phyloP scores from a whole-genome alignment of 345 rosid genomes.

The Hypericum androsaemum region DNA sequence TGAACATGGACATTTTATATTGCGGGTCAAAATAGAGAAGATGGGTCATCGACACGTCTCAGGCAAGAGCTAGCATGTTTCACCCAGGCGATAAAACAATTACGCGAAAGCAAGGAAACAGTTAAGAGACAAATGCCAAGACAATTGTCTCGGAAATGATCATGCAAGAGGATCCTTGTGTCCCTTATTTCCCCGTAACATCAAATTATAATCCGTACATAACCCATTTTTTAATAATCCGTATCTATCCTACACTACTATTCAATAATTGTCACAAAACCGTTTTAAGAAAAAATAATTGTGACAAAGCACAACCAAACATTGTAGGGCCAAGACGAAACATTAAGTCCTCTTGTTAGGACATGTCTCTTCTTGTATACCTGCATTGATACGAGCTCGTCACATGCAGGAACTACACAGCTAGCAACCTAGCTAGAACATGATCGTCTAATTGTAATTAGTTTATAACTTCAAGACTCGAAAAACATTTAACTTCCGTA shows the following conservation, averaged over 20 bases:
- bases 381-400: neutral
- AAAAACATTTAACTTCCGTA: conserved; percentile 6
- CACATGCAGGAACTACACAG: conserved; percentile 6
- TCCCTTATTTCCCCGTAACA: conserved; percentile 27
- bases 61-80: conserved; percentile 20
- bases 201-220: conserved; percentile 20
- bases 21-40: conserved; percentile 11
- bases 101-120: conserved; percentile 17
- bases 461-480: conserved; percentile 12
- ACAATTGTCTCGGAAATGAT: conserved; percentile 45
- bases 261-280: no score
- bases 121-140: conserved; percentile 39
- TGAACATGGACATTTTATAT: neutral
- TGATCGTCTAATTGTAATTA: neutral
- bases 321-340: conserved; percentile 36
- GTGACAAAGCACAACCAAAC: conserved; percentile 26
- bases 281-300: conserved; percentile 7
- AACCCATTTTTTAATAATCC: conserved; percentile 19
- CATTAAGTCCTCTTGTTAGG: conserved; percentile 29
- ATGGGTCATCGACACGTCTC: conserved; percentile 29
- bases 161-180: conserved; percentile 33
- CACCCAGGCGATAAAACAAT: conserved; percentile 16
- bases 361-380: conserved; percentile 24
- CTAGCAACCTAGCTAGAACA: neutral
- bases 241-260: no score